phyloP scores from a whole-genome alignment of 2,329 filamentous ascomycete species.

The Knufia fluminis region DNA sequence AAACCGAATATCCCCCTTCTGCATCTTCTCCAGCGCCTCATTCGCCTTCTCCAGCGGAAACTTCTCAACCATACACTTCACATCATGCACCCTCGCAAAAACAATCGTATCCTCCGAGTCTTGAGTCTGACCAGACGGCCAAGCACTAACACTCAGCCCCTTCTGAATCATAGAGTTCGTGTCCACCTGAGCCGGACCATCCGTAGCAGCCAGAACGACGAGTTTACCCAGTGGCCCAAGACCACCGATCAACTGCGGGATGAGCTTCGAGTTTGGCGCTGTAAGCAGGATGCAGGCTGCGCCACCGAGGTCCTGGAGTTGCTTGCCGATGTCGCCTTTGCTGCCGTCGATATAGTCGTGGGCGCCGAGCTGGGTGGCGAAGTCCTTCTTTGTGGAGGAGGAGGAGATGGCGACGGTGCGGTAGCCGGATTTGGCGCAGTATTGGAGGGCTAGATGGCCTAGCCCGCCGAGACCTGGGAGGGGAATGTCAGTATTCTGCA shows the following conservation, averaged over 20 bases:
- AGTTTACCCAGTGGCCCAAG: slow-evolving; percentile 30
- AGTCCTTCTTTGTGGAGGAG: slow-evolving; percentile 43
- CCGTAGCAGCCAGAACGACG: slow-evolving; percentile 29
- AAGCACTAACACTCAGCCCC: slow-evolving; percentile 41
- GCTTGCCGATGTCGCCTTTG: slow-evolving; percentile 28
- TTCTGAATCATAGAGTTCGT: slow-evolving; percentile 34
- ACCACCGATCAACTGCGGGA: slow-evolving; percentile 30
- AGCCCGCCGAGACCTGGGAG: slow-evolving; percentile 40
- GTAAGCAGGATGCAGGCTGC: slow-evolving; percentile 28
- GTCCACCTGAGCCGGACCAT: slow-evolving; percentile 22
- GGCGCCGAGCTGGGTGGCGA: slow-evolving; percentile 47
- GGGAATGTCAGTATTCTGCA: background rate
- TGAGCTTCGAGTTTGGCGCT: slow-evolving; percentile 28
- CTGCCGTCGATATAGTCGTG: slow-evolving; percentile 46
- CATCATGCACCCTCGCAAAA: slow-evolving; percentile 39
- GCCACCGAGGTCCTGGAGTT: slow-evolving; percentile 30
- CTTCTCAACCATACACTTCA: slow-evolving; percentile 46
- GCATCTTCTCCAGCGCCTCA: slow-evolving; percentile 43
- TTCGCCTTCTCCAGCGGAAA: slow-evolving; percentile 44
- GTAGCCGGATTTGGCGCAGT: slow-evolving; percentile 44
- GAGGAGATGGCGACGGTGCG: slow-evolving; percentile 44
- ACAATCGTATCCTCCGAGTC: slow-evolving; percentile 46
- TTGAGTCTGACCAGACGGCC: slow-evolving; percentile 45
- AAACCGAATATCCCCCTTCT: slow-evolving; percentile 42
- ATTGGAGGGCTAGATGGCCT: slow-evolving; percentile 47